These are phyloP conservation scores for Chaetomium sp. DNA, from an alignment of 2,329 filamentous ascomycete genomes.

Conservation along the genomic window DNA sequence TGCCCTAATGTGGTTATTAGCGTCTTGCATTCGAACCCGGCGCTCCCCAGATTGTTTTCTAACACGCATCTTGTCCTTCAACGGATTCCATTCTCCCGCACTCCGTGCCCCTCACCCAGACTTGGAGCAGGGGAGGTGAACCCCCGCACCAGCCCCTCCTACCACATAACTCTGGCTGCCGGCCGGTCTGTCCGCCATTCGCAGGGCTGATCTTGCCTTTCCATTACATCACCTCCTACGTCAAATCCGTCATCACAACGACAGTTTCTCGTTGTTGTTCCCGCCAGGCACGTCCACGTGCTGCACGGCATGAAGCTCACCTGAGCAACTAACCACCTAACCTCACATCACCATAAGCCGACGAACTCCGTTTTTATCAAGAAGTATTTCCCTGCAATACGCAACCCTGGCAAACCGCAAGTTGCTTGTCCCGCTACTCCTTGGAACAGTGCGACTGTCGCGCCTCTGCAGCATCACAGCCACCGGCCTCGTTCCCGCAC, in stretches of 20 bases:
- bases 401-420: constrained; percentile 18
- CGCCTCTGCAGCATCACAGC: constrained; percentile 9
- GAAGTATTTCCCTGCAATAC: too few relatives aligned
- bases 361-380: neutral
- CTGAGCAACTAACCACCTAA: neutral
- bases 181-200: neutral
- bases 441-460: constrained; percentile 4
- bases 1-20: neutral
- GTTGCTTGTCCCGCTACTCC: constrained; percentile 4
- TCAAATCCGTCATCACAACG: constrained; percentile 30
- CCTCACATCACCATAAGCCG: neutral
- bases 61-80: neutral
- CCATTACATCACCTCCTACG: constrained; percentile 28
- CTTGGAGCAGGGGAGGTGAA: too few relatives aligned
- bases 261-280: neutral
- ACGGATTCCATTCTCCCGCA: neutral
- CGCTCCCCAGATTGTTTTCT: neutral
- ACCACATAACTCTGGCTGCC: too few relatives aligned
- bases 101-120: neutral
- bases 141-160: too few relatives aligned
- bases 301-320: neutral
- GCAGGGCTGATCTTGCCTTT: neutral
- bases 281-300: neutral
- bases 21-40: neutral
- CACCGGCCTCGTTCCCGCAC: neutral